These are phyloP conservation scores for Pyricularia sp. DNA, from an alignment of 2,329 filamentous ascomycete species.

Conservation along the genomic window DNA sequence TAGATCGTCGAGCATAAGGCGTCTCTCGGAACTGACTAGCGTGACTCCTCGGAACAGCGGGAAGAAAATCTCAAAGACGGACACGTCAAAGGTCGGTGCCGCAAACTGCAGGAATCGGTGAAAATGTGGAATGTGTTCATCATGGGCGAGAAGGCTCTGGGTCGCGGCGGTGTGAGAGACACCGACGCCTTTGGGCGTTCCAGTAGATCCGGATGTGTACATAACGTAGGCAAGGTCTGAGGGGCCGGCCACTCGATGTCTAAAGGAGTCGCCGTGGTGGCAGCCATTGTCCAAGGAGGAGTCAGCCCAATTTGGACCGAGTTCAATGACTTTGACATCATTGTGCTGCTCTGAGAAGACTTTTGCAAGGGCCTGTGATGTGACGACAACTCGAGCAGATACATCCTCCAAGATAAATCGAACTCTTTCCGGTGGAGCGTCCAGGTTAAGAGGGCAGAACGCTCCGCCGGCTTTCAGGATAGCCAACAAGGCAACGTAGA, in stretches of 20 bases:
- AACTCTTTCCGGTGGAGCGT: slow-evolving; percentile 67
- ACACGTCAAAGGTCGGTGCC: slow-evolving; percentile 88
- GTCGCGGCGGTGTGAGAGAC: slow-evolving; percentile 73
- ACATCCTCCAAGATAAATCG: slow-evolving; percentile 77
- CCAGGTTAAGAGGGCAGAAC: slow-evolving; percentile 76
- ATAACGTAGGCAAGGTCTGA: slow-evolving; percentile 71
- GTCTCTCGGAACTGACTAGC: slow-evolving; percentile 60
- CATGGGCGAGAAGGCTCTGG: slow-evolving; percentile 75
- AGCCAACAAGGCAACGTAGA: slow-evolving; percentile 73
- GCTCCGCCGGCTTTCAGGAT: slow-evolving; percentile 74
- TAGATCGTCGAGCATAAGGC: slow-evolving; percentile 65
- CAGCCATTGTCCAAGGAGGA: slow-evolving; percentile 4
- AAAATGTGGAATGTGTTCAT: slow-evolving; percentile 67
- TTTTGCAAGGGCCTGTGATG: slow-evolving; percentile 37
- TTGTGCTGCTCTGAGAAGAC: slow-evolving; percentile 24
- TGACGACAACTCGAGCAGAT: slow-evolving; percentile 58
- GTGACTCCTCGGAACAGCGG: slow-evolving; percentile 66
- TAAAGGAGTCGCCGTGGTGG: not conserved
- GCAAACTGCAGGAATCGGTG: slow-evolving; percentile 83
- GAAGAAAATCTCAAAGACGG: slow-evolving; percentile 92
- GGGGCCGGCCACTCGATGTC: slow-evolving; percentile 8
- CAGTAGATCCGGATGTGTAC: slow-evolving; percentile 89
- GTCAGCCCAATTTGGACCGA: slow-evolving; percentile 16
- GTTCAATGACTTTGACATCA: slow-evolving; percentile 22
- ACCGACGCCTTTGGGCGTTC: slow-evolving; percentile 77